phyloP scores from a whole-genome alignment of 1,284 basidiomycete species.

The Salmacisia buchloeana region DNA sequence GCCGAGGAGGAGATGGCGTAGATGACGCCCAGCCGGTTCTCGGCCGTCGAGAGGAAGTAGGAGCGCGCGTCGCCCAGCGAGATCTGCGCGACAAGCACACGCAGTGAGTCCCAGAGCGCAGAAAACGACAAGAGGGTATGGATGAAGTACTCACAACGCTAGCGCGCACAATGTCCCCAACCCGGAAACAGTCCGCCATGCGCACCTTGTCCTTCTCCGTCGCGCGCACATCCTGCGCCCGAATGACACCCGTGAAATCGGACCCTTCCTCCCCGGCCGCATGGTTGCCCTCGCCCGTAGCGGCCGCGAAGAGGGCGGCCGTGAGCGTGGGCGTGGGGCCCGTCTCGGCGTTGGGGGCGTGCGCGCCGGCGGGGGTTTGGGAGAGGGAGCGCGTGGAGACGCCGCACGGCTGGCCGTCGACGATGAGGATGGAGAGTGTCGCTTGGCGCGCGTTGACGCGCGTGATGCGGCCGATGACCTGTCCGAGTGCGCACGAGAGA shows the following conservation, averaged over 20 bases:
- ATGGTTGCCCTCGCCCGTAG: conserved; percentile 35
- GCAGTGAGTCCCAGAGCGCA: not conserved
- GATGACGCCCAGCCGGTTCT: conserved; percentile 81
- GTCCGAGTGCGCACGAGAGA: not conserved
- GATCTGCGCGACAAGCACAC: conserved; percentile 28
- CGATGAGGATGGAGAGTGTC: conserved; percentile 76
- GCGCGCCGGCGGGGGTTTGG: not conserved
- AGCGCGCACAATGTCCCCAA: conserved; percentile 90
- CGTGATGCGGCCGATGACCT: conserved; percentile 69
- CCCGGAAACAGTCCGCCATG: conserved; percentile 87
- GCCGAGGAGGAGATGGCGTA: conserved; percentile 40
- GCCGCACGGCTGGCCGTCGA: conserved; percentile 70
- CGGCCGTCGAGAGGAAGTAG: conserved; percentile 89
- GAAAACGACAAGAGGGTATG: not conserved
- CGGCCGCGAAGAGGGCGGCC: conserved; percentile 15
- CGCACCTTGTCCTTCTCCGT: conserved; percentile 90
- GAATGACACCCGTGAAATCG: conserved; percentile 82
- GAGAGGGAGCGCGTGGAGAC: conserved; percentile 18
- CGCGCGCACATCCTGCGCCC: conserved; percentile 69
- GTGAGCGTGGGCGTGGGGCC: no score
- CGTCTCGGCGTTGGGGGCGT: no score
- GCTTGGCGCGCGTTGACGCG: conserved; percentile 84
- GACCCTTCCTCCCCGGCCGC: conserved; percentile 44
- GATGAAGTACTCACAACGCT: conserved; percentile 66
- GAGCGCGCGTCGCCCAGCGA: conserved; percentile 52